Base-by-base conservation (phyloP, 331 rosid genomes). In the Erythrophleum ivorense region DNA sequence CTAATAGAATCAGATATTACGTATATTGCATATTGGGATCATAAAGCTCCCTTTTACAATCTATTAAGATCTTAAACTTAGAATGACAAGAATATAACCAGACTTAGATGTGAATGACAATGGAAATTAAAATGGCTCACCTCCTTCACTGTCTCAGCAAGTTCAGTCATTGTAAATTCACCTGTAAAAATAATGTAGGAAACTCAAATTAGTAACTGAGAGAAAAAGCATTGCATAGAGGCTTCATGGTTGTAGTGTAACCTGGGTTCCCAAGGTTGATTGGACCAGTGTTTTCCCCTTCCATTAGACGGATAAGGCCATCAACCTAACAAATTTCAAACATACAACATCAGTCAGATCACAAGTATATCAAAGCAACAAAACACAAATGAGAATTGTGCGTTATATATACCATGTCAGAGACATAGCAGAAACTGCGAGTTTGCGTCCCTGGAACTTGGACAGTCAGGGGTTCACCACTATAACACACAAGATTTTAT, bases 181-280 rank as follows among this genome's bases (percentile, higher is more conserved):
- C 92, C 92, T 89, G 85, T 71, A 75, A 66, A 21, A 74, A 55
- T 5, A 55, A 21, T 40, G 2, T 9, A 43, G 71, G 48, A 18
- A 21, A 29, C 29, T 70, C 1, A 45, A 55, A 29, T 88, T 52
- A 85, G 49, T 69, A n/a, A 5, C 19, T 29, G 4, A 3, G 7
- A 33, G 24, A 29, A 13, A 24, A 18, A 59, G 18, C 34, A 21
- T 3, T n/a, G 36, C 34, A 15, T 6, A 3, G 74, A 14, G 66
- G 53, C 36, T 9, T 71, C 49, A 0, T 1, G 31, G 14, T 13
- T 19, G 14, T 36, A 24, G 19, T 34, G 14, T 66, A 49, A 89
- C 95, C 95, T 78, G 95, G 95, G 78, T 91, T 91, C 82, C 92
- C 92, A 40, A 91, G 54, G 86, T 91, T 91, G 81, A 91, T 88